Percentiles rank a stretch among this genome's conserved stretches.
Evolutionary conservation across 305 asterid species (phyloP).

Genomic region (Withania somnifera): DNA sequence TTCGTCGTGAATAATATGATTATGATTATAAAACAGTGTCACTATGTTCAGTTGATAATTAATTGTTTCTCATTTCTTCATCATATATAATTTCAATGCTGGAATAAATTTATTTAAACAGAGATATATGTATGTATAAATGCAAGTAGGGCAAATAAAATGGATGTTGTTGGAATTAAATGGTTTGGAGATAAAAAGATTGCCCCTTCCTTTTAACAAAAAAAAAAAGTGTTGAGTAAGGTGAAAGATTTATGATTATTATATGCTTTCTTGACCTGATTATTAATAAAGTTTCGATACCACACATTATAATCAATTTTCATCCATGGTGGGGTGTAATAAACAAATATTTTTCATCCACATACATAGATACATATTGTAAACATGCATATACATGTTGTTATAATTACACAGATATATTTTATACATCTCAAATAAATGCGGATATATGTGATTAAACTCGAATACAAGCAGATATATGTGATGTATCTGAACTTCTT

Average conservation of each 20-base stretch:
- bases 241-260: neutral
- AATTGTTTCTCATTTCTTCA: neutral
- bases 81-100: neutral
- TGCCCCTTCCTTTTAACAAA: neutral
- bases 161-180: neutral
- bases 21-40: neutral
- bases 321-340: neutral
- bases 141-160: neutral
- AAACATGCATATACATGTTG: too few relatives aligned
- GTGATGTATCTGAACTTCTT: too few relatives aligned
- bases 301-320: neutral
- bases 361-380: too few relatives aligned
- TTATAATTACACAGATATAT: too few relatives aligned
- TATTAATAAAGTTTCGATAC: neutral
- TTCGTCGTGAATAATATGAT: neutral
- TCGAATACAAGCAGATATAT: too few relatives aligned
- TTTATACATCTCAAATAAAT: too few relatives aligned
- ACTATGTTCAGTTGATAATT: neutral
- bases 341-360: too few relatives aligned
- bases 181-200: neutral
- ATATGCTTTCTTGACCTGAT: neutral
- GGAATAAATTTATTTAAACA: neutral
- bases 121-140: neutral
- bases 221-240: neutral
- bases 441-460: too few relatives aligned